phyloP scores from a whole-genome alignment of 1,139 yeast species.

The Sugiyamaella paludigena region DNA sequence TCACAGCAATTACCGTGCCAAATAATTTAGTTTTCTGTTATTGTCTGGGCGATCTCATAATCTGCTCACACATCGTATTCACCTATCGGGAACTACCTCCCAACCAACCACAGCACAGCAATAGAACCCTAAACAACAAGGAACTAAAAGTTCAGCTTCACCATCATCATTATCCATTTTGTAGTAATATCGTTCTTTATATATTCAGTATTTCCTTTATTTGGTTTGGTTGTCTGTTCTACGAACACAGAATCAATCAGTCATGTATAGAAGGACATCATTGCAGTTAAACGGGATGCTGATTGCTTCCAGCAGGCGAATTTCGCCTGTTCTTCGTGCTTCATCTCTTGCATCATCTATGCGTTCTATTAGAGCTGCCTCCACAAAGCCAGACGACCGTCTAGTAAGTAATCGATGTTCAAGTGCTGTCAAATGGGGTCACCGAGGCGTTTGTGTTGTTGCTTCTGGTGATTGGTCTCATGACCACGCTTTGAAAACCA shows the following conservation, averaged over 20 bases:
- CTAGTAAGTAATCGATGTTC: constrained; percentile 10
- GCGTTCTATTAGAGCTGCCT: constrained; percentile 1
- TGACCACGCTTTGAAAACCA: too few relatives aligned
- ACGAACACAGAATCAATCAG: neutral
- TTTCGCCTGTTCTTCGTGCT: constrained; percentile 10
- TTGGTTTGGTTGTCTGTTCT: neutral
- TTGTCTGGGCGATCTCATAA: too few relatives aligned
- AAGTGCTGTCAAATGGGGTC: neutral
- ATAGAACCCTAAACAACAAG: neutral
- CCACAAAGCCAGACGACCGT: constrained; percentile 16
- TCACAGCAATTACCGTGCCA: too few relatives aligned
- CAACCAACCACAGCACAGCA: constrained; percentile 12
- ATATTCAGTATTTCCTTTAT: too few relatives aligned
- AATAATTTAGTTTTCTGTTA: too few relatives aligned
- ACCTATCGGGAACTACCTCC: neutral
- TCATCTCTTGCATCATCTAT: constrained; percentile 1
- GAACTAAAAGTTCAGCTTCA: constrained; percentile 1
- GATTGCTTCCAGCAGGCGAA: constrained; percentile 1
- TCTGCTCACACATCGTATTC: too few relatives aligned
- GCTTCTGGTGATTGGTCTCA: too few relatives aligned
- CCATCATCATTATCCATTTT: neutral
- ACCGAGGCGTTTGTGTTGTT: too few relatives aligned
- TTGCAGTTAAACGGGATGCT: constrained; percentile 9
- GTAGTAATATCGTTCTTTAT: neutral
- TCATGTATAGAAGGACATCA: constrained; percentile 8